phyloP scores from a whole-genome alignment of 73 alveolate species.

The Symbiodinium pilosum region DNA sequence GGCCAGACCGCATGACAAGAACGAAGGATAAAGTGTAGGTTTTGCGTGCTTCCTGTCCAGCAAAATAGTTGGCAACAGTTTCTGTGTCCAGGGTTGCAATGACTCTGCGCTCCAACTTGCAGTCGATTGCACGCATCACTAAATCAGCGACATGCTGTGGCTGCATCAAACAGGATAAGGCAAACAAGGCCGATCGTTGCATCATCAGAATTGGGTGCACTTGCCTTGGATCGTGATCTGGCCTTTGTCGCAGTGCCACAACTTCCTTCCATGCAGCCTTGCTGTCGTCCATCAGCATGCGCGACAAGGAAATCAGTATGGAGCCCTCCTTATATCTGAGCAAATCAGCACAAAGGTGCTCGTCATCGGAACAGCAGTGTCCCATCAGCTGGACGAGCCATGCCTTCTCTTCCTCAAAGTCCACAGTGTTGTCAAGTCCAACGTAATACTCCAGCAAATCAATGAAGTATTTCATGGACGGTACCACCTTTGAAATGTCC shows the following conservation, averaged over 20 bases:
- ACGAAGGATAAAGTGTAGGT: constrained; percentile 76
- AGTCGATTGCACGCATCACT: constrained; percentile 47
- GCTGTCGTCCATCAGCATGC: constrained; percentile 83
- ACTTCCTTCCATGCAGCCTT: constrained; percentile 75
- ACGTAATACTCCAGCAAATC: constrained; percentile 67
- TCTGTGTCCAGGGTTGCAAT: constrained; percentile 54
- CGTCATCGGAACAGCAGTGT: constrained; percentile 69
- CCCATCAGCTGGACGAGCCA: constrained; percentile 54
- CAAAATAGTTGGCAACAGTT: constrained; percentile 16
- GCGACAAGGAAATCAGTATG: constrained; percentile 25
- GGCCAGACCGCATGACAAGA: constrained; percentile 49
- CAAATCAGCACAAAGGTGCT: constrained; percentile 60
- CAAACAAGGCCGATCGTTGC: constrained; percentile 51
- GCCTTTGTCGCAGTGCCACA: constrained; percentile 27
- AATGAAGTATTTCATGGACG: constrained; percentile 58
- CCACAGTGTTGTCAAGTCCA: constrained; percentile 67
- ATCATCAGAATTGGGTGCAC: constrained; percentile 59
- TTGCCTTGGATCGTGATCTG: constrained; percentile 41
- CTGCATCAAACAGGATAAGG: constrained; percentile 66
- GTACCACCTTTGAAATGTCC: constrained; percentile 75
- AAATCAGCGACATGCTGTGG: constrained; percentile 76
- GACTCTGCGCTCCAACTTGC: constrained; percentile 52
- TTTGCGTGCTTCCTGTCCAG: constrained; percentile 46
- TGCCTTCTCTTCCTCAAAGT: constrained; percentile 75
- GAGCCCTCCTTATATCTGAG: constrained; percentile 55